Percentiles rank a stretch among this genome's conserved stretches.
phyloP scores from a whole-genome alignment of 2,329 filamentous ascomycete species.

The Fusarium robinianum region DNA sequence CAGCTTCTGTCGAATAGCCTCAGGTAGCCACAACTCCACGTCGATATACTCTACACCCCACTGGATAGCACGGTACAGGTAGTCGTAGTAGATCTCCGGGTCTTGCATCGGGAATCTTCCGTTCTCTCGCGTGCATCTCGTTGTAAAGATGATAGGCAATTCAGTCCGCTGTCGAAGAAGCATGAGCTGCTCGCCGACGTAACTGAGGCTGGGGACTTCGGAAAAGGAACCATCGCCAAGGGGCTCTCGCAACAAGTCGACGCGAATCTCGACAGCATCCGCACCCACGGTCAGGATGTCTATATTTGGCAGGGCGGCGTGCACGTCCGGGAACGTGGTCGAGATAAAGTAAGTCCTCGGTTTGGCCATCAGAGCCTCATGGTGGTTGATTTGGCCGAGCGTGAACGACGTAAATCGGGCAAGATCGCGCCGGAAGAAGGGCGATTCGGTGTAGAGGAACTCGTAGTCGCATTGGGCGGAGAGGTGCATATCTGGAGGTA shows the following conservation, averaged over 20 bases:
- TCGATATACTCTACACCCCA: constrained; percentile 92
- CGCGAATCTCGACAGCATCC: constrained; percentile 82
- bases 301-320: constrained; percentile 79
- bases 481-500: constrained; percentile 67
- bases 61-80: constrained; percentile 81
- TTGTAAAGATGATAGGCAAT: constrained; percentile 88
- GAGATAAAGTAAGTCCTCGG: constrained; percentile 82
- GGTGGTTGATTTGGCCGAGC: constrained; percentile 77
- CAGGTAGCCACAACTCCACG: constrained; percentile 85
- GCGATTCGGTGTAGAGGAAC: constrained; percentile 76
- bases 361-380: constrained; percentile 77
- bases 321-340: constrained; percentile 85
- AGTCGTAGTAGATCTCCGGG: constrained; percentile 73
- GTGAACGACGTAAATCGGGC: constrained; percentile 80
- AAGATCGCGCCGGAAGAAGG: constrained; percentile 75
- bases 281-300: constrained; percentile 87
- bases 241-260: constrained; percentile 79
- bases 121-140: constrained; percentile 79
- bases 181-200: constrained; percentile 87
- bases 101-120: constrained; percentile 85
- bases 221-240: constrained; percentile 64
- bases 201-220: constrained; percentile 75
- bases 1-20: constrained; percentile 69
- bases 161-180: constrained; percentile 80
- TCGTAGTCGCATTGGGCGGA: constrained; percentile 80